Evolutionary conservation across 306 rosid genomes (phyloP).

Genomic region (Cercis canadensis): DNA sequence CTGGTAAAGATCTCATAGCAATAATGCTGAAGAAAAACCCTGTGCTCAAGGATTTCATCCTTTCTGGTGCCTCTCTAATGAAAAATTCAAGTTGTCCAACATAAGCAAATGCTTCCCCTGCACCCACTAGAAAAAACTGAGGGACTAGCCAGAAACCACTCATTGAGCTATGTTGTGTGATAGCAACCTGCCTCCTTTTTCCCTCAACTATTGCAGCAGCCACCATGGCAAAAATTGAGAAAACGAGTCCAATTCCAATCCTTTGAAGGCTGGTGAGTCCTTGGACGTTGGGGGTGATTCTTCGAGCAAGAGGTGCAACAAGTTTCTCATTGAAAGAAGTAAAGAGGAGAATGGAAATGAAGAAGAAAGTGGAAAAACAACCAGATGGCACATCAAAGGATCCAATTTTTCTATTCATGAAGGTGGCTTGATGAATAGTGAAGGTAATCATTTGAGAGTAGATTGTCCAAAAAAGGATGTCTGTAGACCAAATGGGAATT

Average conservation of each 20-base stretch:
- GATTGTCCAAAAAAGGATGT: conserved; percentile 67
- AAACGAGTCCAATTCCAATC: conserved; percentile 55
- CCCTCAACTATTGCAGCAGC: conserved; percentile 54
- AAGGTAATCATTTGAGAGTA: conserved; percentile 68
- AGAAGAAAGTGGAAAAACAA: conserved; percentile 51
- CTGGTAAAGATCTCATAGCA: conserved; percentile 57
- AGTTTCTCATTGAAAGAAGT: no score
- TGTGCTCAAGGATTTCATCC: conserved; percentile 72
- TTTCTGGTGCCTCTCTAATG: conserved; percentile 68
- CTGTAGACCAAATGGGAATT: conserved; percentile 67
- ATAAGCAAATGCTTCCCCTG: conserved; percentile 64
- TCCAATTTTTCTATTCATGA: conserved; percentile 57
- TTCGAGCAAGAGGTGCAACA: conserved; percentile 54
- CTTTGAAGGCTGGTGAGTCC: conserved; percentile 60
- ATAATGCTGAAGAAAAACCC: conserved; percentile 61
- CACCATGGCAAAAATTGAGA: conserved; percentile 55
- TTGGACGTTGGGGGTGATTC: conserved; percentile 42
- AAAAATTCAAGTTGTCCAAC: conserved; percentile 73
- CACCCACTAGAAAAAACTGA: conserved; percentile 61
- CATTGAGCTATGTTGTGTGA: conserved; percentile 23
- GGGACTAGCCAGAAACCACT: conserved; percentile 68
- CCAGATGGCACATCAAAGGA: conserved; percentile 52
- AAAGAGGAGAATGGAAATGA: conserved; percentile 49
- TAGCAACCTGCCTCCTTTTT: conserved; percentile 34
- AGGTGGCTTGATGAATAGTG: conserved; percentile 66